phyloP scores from a whole-genome alignment of 169 alveolate genomes.

The Pseudocohnilembus persalinus region DNA sequence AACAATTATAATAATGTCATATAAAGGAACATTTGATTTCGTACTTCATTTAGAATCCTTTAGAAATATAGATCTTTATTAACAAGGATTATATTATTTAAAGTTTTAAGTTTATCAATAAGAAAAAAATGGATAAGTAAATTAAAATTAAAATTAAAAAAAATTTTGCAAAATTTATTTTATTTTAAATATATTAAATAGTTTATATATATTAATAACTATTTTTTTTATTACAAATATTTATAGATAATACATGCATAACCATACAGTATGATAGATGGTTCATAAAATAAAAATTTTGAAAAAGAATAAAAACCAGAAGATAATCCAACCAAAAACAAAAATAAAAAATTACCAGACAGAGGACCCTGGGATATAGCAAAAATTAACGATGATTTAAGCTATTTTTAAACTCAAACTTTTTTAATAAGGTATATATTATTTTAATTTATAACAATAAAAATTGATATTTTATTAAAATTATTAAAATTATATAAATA shows the following conservation, averaged over 20 bases:
- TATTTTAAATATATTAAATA: no score
- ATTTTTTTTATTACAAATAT: no score
- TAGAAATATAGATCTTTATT: slow-evolving; percentile 51
- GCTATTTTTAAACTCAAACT: neutral
- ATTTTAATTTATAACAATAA: no score
- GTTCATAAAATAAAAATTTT: neutral
- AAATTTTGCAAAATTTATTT: neutral
- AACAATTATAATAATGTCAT: slow-evolving; percentile 45
- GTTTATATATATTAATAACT: neutral
- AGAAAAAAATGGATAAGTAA: neutral
- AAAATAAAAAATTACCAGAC: neutral
- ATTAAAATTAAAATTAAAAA: no score
- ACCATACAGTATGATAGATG: slow-evolving; percentile 6
- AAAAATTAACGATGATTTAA: neutral
- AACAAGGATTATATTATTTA: slow-evolving; percentile 53
- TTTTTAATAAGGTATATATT: slow-evolving; percentile 29
- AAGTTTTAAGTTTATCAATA: slow-evolving; percentile 39
- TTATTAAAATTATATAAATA: slow-evolving; percentile 2
- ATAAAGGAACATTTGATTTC: slow-evolving; percentile 54
- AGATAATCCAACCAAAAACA: neutral
- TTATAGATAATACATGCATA: slow-evolving; percentile 6
- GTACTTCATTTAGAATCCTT: slow-evolving; percentile 59
- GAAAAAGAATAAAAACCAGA: neutral
- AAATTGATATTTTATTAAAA: no score
- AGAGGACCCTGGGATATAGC: neutral